Evolutionary conservation across 176 grass and related monocot species (phyloP).

Genomic region (Oryza glumipatula): DNA sequence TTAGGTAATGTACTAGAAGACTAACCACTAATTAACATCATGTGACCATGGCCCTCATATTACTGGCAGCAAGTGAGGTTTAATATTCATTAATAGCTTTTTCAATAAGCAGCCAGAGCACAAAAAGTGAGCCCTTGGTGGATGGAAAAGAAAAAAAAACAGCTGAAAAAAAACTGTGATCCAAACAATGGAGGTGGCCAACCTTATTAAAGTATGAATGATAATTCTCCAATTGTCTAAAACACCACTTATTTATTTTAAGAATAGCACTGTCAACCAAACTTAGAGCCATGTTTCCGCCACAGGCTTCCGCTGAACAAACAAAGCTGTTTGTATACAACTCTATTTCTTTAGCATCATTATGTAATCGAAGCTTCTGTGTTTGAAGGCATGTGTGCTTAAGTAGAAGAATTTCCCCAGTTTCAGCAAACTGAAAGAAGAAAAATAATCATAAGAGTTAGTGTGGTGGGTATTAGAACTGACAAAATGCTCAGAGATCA

Average conservation of each 20-base stretch:
- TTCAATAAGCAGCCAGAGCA: slow-evolving; percentile 19
- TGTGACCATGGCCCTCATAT: slow-evolving; percentile 6
- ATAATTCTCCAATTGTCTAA: slow-evolving; percentile 72
- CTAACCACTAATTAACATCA: neutral
- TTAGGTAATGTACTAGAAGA: neutral
- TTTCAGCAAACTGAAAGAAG: slow-evolving; percentile 74
- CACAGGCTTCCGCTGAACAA: slow-evolving; percentile 62
- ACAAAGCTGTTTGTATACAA: slow-evolving; percentile 71
- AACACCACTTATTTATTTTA: slow-evolving; percentile 70
- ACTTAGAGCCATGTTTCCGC: slow-evolving; percentile 52
- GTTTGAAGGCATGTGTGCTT: slow-evolving; percentile 62
- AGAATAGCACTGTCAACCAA: slow-evolving; percentile 63
- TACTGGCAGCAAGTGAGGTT: slow-evolving; percentile 9
- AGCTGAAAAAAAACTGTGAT: slow-evolving; percentile 15
- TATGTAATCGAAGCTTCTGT: slow-evolving; percentile 52
- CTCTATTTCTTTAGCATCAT: slow-evolving; percentile 53
- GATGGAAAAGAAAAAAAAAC: neutral
- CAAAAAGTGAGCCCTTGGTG: slow-evolving; percentile 5
- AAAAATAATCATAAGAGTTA: slow-evolving; percentile 45
- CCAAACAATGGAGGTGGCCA: slow-evolving; percentile 27
- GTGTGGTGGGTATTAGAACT: slow-evolving; percentile 10
- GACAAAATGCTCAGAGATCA: slow-evolving; percentile 34
- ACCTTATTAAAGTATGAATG: slow-evolving; percentile 86
- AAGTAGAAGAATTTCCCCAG: slow-evolving; percentile 70
- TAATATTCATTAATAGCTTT: slow-evolving; percentile 13